Conservation (phyloP, 2,329 filamentous ascomycete species). For the Bipolaris zeicola region DNA sequence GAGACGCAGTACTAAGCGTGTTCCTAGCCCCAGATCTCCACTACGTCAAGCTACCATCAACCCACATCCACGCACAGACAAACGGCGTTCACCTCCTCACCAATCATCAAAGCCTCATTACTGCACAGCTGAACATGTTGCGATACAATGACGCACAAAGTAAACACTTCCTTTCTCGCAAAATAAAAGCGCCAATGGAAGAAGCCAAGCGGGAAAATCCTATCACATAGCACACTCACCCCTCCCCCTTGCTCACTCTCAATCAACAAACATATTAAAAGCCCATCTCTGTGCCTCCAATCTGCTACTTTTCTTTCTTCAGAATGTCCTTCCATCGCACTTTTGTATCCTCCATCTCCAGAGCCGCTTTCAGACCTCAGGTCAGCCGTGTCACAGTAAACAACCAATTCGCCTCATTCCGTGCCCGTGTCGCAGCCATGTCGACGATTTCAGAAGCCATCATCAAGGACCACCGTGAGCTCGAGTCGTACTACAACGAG, state of each 20-base stretch:
- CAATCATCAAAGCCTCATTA: neutral
- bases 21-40: neutral
- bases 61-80: neutral
- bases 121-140: neutral
- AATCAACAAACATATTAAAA: conserved; percentile 1
- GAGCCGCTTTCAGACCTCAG: conserved; percentile 14
- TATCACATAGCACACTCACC: neutral
- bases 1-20: neutral
- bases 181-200: conserved; percentile 2
- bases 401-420: conserved; percentile 9
- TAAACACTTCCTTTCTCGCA: neutral
- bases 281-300: neutral
- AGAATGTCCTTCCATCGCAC: conserved; percentile 15
- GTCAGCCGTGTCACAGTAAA: neutral
- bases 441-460: conserved; percentile 35
- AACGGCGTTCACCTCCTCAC: neutral
- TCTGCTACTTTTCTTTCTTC: neutral
- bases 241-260: neutral
- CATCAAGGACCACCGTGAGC: conserved; percentile 50
- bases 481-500: conserved; percentile 53
- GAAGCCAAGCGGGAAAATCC: no score
- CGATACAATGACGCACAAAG: conserved; percentile 1
- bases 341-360: conserved; percentile 5
- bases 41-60: neutral
- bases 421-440: conserved; percentile 3